These are phyloP conservation scores for Fomitopsis serialis DNA, from an alignment of 768 basidiomycete genomes.

Conservation along the genomic window DNA sequence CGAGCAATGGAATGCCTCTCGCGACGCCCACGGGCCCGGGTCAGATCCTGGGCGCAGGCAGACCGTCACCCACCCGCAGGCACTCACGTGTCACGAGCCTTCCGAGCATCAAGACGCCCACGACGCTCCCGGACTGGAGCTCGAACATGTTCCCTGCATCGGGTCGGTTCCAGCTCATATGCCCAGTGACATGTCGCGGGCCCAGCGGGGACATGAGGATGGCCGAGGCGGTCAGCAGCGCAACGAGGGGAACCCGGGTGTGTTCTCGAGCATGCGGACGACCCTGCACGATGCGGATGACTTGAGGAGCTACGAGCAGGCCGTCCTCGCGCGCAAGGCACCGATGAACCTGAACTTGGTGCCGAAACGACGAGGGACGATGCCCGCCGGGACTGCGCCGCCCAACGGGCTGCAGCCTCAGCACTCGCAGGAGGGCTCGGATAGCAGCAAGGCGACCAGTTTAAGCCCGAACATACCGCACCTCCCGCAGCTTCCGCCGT, in stretches of 20 bases:
- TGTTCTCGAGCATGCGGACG: slow-evolving; percentile 21
- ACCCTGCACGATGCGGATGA: slow-evolving; percentile 48
- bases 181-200: slow-evolving; percentile 6
- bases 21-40: slow-evolving; percentile 14
- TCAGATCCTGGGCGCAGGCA: slow-evolving; percentile 12
- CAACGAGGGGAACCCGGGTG: slow-evolving; percentile 16
- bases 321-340: slow-evolving; percentile 64
- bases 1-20: background rate
- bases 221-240: background rate
- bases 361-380: slow-evolving; percentile 29
- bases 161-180: slow-evolving; percentile 1
- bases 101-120: slow-evolving; percentile 65
- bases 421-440: background rate
- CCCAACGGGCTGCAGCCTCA: slow-evolving; percentile 12
- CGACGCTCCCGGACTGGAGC: slow-evolving; percentile 24
- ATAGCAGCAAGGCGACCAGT: slow-evolving; percentile 14
- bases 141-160: slow-evolving; percentile 1
- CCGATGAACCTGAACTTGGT: slow-evolving; percentile 53
- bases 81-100: slow-evolving; percentile 61
- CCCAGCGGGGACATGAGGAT: slow-evolving; percentile 6
- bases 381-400: slow-evolving; percentile 22
- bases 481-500: background rate
- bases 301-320: slow-evolving; percentile 67
- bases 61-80: slow-evolving; percentile 26
- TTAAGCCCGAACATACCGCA: slow-evolving; percentile 15